Percentiles rank a stretch among this genome's conserved stretches.
phyloP scores from a whole-genome alignment of 2,329 filamentous ascomycete genomes.

The Diplodia corticola region DNA sequence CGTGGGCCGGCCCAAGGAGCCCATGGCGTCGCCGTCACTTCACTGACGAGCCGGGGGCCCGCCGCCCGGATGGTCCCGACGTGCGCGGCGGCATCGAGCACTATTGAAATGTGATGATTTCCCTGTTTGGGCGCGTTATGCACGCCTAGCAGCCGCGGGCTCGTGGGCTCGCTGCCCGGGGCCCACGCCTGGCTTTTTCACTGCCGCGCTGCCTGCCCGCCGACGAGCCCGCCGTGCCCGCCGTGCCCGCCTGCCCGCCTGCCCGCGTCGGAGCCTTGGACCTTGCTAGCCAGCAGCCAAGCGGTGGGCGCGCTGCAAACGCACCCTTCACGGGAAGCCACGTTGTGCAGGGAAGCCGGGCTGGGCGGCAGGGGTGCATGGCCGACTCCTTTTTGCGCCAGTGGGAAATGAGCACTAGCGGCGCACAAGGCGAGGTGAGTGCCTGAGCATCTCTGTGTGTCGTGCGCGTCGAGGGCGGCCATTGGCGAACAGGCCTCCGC shows the following conservation, averaged over 20 bases:
- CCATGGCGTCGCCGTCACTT: constrained; percentile 5
- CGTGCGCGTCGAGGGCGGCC: constrained; percentile 1
- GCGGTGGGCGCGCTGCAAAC: constrained; percentile 9
- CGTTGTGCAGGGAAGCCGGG: constrained; percentile 21
- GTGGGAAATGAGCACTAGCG: constrained; percentile 22
- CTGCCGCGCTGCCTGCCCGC: neutral
- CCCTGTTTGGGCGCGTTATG: constrained; percentile 20
- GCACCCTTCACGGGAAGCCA: constrained; percentile 21
- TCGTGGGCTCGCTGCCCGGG: neutral
- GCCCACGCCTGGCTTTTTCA: neutral
- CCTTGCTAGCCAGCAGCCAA: no score
- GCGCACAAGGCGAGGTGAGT: neutral
- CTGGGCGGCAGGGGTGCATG: neutral
- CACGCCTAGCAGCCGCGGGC: neutral
- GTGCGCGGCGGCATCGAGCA: constrained; percentile 7
- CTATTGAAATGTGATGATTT: constrained; percentile 21
- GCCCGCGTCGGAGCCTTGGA: no score
- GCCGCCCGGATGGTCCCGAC: constrained; percentile 20
- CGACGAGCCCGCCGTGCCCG: no score
- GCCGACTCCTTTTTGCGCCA: constrained; percentile 14
- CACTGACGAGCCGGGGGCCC: constrained; percentile 4
- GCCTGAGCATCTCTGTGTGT: constrained; percentile 16
- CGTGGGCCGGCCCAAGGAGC: constrained; percentile 5
- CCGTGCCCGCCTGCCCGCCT: neutral
- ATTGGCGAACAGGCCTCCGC: constrained; percentile 10